These are phyloP conservation scores for Exophiala spinifera DNA, from an alignment of 2,329 filamentous ascomycete genomes.

Conservation along the genomic window DNA sequence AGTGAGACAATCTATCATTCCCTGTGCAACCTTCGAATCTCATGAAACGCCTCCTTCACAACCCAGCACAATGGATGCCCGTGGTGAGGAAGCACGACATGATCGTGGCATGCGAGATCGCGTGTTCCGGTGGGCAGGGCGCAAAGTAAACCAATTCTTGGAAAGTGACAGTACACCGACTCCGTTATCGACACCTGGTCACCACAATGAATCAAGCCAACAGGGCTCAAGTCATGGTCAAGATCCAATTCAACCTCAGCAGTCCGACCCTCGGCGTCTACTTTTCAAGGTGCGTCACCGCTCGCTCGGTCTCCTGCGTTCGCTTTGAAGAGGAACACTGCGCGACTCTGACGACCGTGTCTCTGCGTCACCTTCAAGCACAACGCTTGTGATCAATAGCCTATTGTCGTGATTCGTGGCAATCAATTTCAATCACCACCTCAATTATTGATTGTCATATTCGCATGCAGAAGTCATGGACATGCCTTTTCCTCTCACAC, in stretches of 20 bases:
- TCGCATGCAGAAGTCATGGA: neutral
- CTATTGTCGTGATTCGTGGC: neutral
- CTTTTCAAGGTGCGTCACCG: constrained; percentile 16
- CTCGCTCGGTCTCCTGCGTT: neutral
- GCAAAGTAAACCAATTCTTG: constrained; percentile 8
- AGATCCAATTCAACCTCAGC: neutral
- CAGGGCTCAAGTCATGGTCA: neutral
- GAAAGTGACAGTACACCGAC: neutral
- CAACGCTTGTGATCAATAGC: neutral
- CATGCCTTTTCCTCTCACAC: neutral
- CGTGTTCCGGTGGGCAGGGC: constrained; percentile 10
- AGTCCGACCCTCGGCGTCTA: constrained; percentile 6
- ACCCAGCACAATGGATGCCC: constrained; percentile 11
- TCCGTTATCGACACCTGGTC: neutral
- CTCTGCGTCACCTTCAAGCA: neutral
- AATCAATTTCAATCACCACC: neutral
- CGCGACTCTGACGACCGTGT: neutral
- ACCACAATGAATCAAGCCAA: constrained; percentile 2
- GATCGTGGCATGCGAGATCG: constrained; percentile 14
- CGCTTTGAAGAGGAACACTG: neutral
- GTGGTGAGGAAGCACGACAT: constrained; percentile 3
- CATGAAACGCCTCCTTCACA: neutral
- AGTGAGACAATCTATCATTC: constrained; percentile 7
- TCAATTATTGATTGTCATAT: neutral
- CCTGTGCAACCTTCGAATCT: constrained; percentile 3